phyloP scores from a whole-genome alignment of 331 rosid species.

The Erythrophleum ivorense region DNA sequence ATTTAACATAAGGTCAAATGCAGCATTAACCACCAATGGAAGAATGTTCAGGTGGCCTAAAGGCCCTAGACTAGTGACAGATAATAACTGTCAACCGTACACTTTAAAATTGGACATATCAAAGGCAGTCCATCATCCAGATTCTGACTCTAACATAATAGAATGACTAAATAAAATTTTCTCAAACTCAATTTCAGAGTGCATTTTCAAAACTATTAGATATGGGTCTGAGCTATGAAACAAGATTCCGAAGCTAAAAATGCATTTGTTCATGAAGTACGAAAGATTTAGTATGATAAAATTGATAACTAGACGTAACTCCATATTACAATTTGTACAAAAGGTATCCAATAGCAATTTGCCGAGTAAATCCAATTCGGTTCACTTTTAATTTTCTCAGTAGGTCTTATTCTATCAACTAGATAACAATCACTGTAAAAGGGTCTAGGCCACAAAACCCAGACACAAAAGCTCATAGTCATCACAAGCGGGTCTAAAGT shows the following conservation, averaged over 20 bases:
- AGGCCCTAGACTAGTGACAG: background rate
- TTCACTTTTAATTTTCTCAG: background rate
- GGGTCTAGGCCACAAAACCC: background rate
- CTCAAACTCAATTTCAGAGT: background rate
- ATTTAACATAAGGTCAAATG: background rate
- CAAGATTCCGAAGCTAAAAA: background rate
- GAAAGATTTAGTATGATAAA: background rate
- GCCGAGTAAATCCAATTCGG: background rate
- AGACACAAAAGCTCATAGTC: background rate
- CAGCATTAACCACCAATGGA: background rate
- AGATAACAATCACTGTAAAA: slow-evolving; percentile 12
- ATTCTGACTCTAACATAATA: background rate
- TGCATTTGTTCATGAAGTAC: background rate
- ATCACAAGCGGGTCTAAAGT: background rate
- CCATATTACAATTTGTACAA: background rate
- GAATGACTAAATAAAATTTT: background rate
- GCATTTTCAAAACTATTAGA: slow-evolving; percentile 5
- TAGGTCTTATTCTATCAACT: background rate
- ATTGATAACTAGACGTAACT: background rate
- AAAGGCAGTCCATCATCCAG: background rate
- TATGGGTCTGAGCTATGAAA: background rate
- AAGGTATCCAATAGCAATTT: slow-evolving; percentile 12
- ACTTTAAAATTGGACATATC: background rate
- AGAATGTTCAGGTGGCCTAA: background rate
- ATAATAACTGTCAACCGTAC: background rate